Percentiles rank a stretch among this genome's conserved stretches.
Conservation (phyloP, 495 filamentous ascomycete species). For the Xeromyces bisporus region DNA sequence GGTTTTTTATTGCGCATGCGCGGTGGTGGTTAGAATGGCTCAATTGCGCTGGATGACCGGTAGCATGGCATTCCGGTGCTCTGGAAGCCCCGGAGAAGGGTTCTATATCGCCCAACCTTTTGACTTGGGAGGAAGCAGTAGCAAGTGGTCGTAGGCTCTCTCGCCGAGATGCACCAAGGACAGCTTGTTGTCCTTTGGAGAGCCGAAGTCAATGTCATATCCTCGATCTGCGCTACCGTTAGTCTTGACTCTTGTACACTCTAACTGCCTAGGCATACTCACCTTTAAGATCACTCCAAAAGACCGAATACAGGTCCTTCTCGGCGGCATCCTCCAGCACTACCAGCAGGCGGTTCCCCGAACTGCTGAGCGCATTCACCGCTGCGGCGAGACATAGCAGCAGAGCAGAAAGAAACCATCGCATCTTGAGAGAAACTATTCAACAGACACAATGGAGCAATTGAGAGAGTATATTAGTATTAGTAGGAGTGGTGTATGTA, state of each 20-base stretch:
- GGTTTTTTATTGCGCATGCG: background rate
- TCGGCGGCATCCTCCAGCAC: constrained; percentile 70
- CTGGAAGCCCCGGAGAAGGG: too few species aligned
- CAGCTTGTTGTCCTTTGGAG: constrained; percentile 70
- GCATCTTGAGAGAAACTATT: constrained; percentile 41
- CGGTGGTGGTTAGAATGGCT: background rate
- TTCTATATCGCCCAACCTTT: constrained; percentile 69
- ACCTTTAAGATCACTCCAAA: constrained; percentile 73
- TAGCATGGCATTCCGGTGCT: too few species aligned
- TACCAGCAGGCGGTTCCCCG: constrained; percentile 67
- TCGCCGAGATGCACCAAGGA: constrained; percentile 77
- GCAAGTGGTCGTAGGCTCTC: constrained; percentile 72
- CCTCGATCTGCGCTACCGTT: constrained; percentile 46
- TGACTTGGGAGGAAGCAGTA: constrained; percentile 71
- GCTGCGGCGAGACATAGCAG: constrained; percentile 44
- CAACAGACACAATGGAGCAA: constrained; percentile 27
- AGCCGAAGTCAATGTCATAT: constrained; percentile 62
- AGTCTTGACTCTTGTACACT: constrained; percentile 2
- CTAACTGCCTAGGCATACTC: constrained; percentile 5
- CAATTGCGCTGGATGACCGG: too few species aligned
- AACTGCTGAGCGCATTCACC: constrained; percentile 62
- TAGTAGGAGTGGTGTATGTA: constrained; percentile 16
- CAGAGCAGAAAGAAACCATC: constrained; percentile 55
- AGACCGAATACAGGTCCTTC: constrained; percentile 62
- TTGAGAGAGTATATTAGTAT: constrained; percentile 6